Conservation (phyloP, 164 flowering plant genomes). For the Macadamia tetraphylla region DNA sequence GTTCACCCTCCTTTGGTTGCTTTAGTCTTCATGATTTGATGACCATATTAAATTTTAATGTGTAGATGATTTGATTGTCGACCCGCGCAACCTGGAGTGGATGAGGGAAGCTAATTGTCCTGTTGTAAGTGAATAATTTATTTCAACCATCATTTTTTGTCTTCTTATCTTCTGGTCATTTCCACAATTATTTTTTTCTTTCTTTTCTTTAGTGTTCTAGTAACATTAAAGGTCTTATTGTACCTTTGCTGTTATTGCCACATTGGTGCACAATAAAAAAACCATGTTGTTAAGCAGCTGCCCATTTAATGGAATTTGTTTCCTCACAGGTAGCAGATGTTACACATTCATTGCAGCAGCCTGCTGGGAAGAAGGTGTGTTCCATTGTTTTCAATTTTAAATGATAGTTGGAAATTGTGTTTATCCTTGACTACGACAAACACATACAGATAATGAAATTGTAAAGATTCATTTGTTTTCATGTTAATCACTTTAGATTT, state of each 20-base stretch:
- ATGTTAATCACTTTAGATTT: background rate
- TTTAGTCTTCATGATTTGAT: constrained; percentile 5
- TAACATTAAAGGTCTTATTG: background rate
- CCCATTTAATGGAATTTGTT: constrained; percentile 1
- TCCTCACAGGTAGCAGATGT: constrained; percentile 83
- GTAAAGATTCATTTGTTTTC: background rate
- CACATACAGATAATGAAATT: background rate
- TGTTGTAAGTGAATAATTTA: constrained; percentile 41
- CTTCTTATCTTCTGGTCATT: background rate
- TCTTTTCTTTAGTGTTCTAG: background rate
- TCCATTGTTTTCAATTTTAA: background rate
- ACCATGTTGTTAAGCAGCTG: background rate
- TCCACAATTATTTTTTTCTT: background rate
- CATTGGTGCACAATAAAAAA: background rate
- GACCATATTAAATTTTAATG: constrained; percentile 11
- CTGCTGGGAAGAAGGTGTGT: constrained; percentile 85
- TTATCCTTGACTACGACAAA: background rate
- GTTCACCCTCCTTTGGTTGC: no score
- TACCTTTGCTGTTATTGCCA: constrained; percentile 2
- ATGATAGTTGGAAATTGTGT: constrained; percentile 1
- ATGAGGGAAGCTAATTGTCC: constrained; percentile 96
- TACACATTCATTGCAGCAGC: constrained; percentile 94
- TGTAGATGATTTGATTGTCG: constrained; percentile 92
- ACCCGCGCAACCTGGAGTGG: constrained; percentile 98
- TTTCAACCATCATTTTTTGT: background rate